Evolutionary conservation across 2,329 filamentous ascomycete species (phyloP).

Genomic region (Ustulina deusta): DNA sequence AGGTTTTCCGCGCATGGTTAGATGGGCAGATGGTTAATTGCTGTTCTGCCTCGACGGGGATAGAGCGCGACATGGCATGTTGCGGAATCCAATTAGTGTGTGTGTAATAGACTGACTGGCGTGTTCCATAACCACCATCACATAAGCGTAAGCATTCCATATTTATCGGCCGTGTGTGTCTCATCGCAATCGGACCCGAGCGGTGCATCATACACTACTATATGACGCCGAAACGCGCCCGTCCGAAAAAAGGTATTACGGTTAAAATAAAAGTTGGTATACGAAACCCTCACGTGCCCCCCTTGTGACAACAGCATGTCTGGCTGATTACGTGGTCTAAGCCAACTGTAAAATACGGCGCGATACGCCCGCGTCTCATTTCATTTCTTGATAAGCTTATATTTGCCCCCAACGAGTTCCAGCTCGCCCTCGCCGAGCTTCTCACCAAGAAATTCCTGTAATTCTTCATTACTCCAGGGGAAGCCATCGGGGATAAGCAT

Average conservation of each 20-base stretch:
- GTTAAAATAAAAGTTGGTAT: background rate
- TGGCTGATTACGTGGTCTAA: conserved; percentile 32
- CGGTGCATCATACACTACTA: background rate
- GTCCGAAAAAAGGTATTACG: too few species aligned
- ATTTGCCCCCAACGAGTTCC: conserved; percentile 77
- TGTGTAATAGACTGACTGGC: background rate
- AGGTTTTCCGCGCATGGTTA: conserved; percentile 6
- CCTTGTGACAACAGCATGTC: conserved; percentile 13
- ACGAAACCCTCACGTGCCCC: conserved; percentile 13
- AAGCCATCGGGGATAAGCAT: conserved; percentile 91
- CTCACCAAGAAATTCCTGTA: conserved; percentile 81
- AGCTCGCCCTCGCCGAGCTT: conserved; percentile 81
- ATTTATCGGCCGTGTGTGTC: conserved; percentile 12
- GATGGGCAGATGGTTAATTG: background rate
- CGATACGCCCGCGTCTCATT: conserved; percentile 2
- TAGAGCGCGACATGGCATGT: background rate
- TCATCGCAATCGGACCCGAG: background rate
- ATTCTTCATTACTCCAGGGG: conserved; percentile 88
- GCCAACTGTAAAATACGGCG: conserved; percentile 20
- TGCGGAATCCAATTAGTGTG: conserved; percentile 8
- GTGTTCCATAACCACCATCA: background rate
- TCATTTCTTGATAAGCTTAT: conserved; percentile 73
- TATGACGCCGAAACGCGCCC: background rate
- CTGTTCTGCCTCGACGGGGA: background rate
- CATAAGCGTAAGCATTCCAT: conserved; percentile 31